These are phyloP conservation scores for Phyllosticta citriasiana DNA, from an alignment of 2,329 filamentous ascomycete species.

Conservation along the genomic window DNA sequence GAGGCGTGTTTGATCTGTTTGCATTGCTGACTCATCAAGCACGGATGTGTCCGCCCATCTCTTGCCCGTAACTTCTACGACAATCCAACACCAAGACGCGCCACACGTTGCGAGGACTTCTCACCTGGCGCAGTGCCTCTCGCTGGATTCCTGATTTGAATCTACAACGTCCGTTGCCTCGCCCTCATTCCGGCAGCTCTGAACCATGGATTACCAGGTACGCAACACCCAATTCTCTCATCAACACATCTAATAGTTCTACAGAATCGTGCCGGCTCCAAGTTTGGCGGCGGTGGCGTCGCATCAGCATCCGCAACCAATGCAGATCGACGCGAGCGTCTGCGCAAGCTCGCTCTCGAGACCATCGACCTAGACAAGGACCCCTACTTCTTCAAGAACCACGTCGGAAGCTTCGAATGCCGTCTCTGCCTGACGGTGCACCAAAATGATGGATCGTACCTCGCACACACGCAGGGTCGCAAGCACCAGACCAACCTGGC, in stretches of 20 bases:
- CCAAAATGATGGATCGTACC: constrained; percentile 97
- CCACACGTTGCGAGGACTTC: neutral
- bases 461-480: constrained; percentile 94
- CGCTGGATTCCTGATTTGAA: neutral
- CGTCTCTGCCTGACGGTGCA: constrained; percentile 94
- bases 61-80: constrained; percentile 4
- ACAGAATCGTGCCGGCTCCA: constrained; percentile 88
- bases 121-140: neutral
- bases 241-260: constrained; percentile 5
- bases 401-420: constrained; percentile 96
- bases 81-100: neutral
- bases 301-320: constrained; percentile 90
- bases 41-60: neutral
- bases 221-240: neutral
- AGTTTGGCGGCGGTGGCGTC: constrained; percentile 95
- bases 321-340: constrained; percentile 90
- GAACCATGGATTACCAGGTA: constrained; percentile 11
- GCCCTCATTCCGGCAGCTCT: neutral
- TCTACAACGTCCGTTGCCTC: neutral
- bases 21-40: neutral
- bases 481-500: constrained; percentile 99
- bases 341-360: constrained; percentile 95
- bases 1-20: constrained; percentile 7
- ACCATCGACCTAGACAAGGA: constrained; percentile 99
- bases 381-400: constrained; percentile 99